Percentiles rank a stretch among this genome's conserved stretches.
These are phyloP conservation scores for Aspergillus glaucus DNA, from an alignment of 2,329 filamentous ascomycete species.

Conservation along the genomic window DNA sequence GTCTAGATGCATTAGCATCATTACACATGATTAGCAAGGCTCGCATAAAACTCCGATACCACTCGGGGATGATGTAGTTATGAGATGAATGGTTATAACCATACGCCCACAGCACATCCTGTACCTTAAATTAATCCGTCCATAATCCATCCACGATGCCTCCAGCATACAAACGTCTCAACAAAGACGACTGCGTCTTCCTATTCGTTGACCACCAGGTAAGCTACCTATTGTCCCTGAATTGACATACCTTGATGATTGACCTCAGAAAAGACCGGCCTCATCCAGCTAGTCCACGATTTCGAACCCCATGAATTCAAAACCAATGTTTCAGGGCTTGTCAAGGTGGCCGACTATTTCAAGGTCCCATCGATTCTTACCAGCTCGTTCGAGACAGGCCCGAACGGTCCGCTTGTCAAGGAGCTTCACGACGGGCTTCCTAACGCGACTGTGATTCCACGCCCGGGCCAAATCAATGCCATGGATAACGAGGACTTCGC, in stretches of 20 bases:
- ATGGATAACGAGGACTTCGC: slow-evolving; percentile 70
- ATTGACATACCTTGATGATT: background rate
- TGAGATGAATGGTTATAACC: too few species aligned
- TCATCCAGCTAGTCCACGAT: slow-evolving; percentile 52
- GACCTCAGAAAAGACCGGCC: slow-evolving; percentile 12
- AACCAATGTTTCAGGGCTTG: slow-evolving; percentile 62
- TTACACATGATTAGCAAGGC: too few species aligned
- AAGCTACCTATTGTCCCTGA: slow-evolving; percentile 2
- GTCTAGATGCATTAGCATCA: too few species aligned
- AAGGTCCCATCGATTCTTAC: slow-evolving; percentile 64
- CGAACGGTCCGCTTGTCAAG: slow-evolving; percentile 64
- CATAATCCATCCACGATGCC: background rate
- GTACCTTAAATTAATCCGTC: background rate
- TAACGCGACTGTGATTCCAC: slow-evolving; percentile 57
- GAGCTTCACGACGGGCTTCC: slow-evolving; percentile 65
- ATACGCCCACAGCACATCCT: too few species aligned
- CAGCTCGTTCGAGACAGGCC: slow-evolving; percentile 62
- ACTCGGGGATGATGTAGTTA: too few species aligned
- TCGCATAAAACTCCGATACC: too few species aligned
- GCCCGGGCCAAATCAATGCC: slow-evolving; percentile 67
- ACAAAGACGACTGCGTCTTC: slow-evolving; percentile 5
- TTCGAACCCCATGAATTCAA: slow-evolving; percentile 60
- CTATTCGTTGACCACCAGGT: slow-evolving; percentile 29
- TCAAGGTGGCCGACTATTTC: slow-evolving; percentile 60
- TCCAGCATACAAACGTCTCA: background rate